Conservation (phyloP, 345 rosid genomes). For the Lepidium didymum region DNA sequence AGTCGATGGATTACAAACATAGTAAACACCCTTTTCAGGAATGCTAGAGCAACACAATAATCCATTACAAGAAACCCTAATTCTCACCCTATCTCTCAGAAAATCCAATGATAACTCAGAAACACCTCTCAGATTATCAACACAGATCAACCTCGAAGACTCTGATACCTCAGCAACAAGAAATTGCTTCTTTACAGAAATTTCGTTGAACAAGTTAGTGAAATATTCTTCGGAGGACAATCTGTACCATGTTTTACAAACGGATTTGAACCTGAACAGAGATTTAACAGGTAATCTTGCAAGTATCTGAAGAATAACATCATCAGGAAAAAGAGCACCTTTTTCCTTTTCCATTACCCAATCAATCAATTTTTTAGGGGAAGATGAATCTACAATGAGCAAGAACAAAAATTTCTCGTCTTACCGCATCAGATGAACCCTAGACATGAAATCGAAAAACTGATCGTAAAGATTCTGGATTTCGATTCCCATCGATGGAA, state of each 20-base stretch:
- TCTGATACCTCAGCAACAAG: conserved; percentile 58
- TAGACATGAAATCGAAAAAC: background rate
- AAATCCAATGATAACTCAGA: conserved; percentile 66
- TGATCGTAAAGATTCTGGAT: background rate
- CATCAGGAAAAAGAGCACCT: conserved; percentile 54
- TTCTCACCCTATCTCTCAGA: conserved; percentile 59
- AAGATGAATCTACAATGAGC: background rate
- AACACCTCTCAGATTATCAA: conserved; percentile 58
- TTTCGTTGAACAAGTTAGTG: conserved; percentile 40
- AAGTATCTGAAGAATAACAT: conserved; percentile 60
- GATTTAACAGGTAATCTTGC: conserved; percentile 72
- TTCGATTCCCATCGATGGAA: background rate
- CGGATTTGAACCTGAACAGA: conserved; percentile 55
- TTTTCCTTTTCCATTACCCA: conserved; percentile 28
- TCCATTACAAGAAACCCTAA: conserved; percentile 86
- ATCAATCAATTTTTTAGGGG: background rate
- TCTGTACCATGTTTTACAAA: conserved; percentile 67
- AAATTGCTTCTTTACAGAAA: conserved; percentile 43
- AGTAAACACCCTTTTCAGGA: conserved; percentile 69
- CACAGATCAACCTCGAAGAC: conserved; percentile 48
- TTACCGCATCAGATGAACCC: conserved; percentile 1
- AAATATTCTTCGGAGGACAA: conserved; percentile 60
- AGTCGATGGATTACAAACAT: conserved; percentile 82
- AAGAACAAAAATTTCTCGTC: background rate
- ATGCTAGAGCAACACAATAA: conserved; percentile 83